Evolutionary conservation across 2,329 filamentous ascomycete species (phyloP).

Genomic region (Calonectria pseudoreteaudii): DNA sequence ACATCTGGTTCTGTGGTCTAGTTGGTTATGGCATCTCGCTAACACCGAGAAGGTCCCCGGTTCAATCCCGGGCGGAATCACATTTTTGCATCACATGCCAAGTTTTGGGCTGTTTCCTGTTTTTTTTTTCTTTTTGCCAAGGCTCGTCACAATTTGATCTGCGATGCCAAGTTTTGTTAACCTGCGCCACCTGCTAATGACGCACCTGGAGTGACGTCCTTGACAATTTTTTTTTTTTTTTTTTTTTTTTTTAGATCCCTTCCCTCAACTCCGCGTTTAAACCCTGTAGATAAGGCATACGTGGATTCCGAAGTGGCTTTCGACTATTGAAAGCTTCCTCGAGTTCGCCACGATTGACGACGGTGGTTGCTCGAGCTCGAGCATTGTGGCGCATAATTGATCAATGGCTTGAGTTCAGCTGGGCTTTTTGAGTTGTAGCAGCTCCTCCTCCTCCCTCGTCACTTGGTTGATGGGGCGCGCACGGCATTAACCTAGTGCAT

Average conservation of each 20-base stretch:
- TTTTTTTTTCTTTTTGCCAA: constrained; percentile 9
- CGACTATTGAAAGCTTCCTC: not conserved
- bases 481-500: not conserved
- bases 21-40: constrained; percentile 55
- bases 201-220: not conserved
- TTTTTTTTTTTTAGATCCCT: not conserved
- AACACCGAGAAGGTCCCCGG: constrained; percentile 55
- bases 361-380: not conserved
- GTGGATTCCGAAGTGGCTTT: not conserved
- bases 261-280: not conserved
- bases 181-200: not conserved
- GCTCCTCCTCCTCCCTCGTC: no score
- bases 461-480: no score
- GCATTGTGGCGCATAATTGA: not conserved
- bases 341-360: not conserved
- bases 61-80: constrained; percentile 55
- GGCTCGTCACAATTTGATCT: not conserved
- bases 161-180: not conserved
- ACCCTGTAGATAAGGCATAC: not conserved
- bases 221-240: no score
- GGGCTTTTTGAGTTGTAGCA: not conserved
- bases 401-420: not conserved
- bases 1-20: constrained; percentile 51
- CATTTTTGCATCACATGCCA: constrained; percentile 22
- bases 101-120: not conserved